Base-by-base conservation (phyloP, 1,284 basidiomycete genomes). In the Cutaneotrichosporon sp. region DNA sequence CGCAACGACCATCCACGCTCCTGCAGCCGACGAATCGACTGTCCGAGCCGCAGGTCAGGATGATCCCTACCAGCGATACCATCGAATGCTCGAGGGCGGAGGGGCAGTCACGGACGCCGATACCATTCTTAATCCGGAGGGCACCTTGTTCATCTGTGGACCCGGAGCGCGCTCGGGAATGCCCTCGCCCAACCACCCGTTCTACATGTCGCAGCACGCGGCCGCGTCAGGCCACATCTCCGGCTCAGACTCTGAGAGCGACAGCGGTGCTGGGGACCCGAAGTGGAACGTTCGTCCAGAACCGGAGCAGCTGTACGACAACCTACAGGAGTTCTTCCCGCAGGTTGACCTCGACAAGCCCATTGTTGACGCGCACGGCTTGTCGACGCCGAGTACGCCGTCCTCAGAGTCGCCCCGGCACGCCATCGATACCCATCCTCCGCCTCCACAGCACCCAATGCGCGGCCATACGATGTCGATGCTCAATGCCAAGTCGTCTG, bases 291-390 rank as follows among this genome's bases (percentile, higher is more conserved):
- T 56, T 20, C 87, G 96, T 67, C 96, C 96, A 12, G 84, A 87
- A 27, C 85, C 93, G 0, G 96, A 98, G 70, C 88, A 90, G 65
- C 86, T 99, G 50, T 92, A 93, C 71, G 88, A 97, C 52, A 85
- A 88, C 51, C 80, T 98, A 7, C 90, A 97, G 65, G 85, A 88
- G 60, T 97, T 90, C 78, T 99, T 99, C 80, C 93, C 93, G 0
- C 85, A 88, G 62, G 90, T 97, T 70, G 93, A 98, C 68, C 81
- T 98, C 46, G 96, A 98, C 75, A 88, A 90, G 68, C 94, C 94
- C 1, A 85, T 98, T 54, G 87, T 97, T 52, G 93, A 97, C 61
- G 49, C 54, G 1, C 74, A 85, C 6, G 80, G 80, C 11, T 84
- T 87, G 1, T 70, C 65, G 0, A 88, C 86, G 0, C 77, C 82